These are phyloP conservation scores for Chernovozyma aurita DNA, from an alignment of 1,139 yeast species.

Conservation along the genomic window DNA sequence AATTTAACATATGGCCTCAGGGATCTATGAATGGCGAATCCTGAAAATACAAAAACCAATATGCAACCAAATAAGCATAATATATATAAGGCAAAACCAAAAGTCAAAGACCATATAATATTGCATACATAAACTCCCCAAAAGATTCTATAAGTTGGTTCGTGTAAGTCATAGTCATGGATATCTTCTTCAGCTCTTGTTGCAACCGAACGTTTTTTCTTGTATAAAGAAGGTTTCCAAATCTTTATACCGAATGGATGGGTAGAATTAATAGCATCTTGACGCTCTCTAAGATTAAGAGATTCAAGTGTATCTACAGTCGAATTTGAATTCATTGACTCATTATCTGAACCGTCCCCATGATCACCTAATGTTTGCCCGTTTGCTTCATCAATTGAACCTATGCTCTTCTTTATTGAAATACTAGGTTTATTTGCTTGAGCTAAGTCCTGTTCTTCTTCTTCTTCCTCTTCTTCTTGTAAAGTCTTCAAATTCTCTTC, in stretches of 20 bases:
- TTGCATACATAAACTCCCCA: slow-evolving; percentile 72
- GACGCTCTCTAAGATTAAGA: slow-evolving; percentile 86
- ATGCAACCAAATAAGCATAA: slow-evolving; percentile 49
- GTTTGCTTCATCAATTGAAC: not conserved
- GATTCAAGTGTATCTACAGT: slow-evolving; percentile 67
- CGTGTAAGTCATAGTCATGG: slow-evolving; percentile 64
- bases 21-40: slow-evolving; percentile 37
- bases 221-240: slow-evolving; percentile 97
- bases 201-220: slow-evolving; percentile 88
- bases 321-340: slow-evolving; percentile 28
- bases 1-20: slow-evolving; percentile 56
- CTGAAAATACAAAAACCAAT: slow-evolving; percentile 40
- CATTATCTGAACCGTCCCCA: slow-evolving; percentile 23
- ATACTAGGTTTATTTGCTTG: slow-evolving; percentile 7
- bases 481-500: slow-evolving; percentile 17
- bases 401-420: not conserved
- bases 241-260: slow-evolving; percentile 98
- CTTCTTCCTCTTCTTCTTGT: slow-evolving; percentile 9
- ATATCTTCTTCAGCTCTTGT: slow-evolving; percentile 90
- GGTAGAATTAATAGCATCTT: slow-evolving; percentile 91
- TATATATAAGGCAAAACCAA: slow-evolving; percentile 59
- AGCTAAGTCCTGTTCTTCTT: slow-evolving; percentile 5
- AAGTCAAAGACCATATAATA: slow-evolving; percentile 65
- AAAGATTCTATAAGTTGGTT: slow-evolving; percentile 45
- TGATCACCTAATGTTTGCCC: not conserved